Evolutionary conservation across 495 filamentous ascomycete genomes (phyloP), one percentile per base, ranked within the genome.

Genomic region (Hypoxylon fuscum): DNA sequence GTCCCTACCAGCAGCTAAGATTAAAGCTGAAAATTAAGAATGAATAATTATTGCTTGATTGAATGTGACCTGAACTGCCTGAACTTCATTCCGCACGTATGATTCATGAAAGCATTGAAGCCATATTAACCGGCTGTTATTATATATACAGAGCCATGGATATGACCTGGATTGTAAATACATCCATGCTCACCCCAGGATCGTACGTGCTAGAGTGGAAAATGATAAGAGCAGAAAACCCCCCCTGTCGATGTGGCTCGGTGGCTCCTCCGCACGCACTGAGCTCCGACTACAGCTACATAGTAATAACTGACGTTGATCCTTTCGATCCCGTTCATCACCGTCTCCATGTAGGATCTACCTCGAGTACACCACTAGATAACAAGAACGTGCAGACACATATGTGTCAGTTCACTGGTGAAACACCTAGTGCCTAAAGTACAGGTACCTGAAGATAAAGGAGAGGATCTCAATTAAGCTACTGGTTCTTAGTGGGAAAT

Each of bases 271-370:
- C 37, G 35, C 34, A 15, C 15, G 12, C 23, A 29, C 34, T 10
- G 18, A 32, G 54, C 54, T 38, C 29, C 40, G 43, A 48, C 29
- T 32, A 34, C 8, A 22, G 41, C 31, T 8, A 27, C 25, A 27
- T 27, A n/a, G n/a, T n/a, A n/a, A 7, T 45, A 11, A 37, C n/a
- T 25, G 45, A 35, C 32, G 55, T 59, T 29, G 55, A 59, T 59
- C 46, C 21, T 50, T 43, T 59, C 40, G 18, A 18, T 41, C 22
- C 46, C 44, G 18, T 27, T 8, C 25, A 3, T 27, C 8, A 8
- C 25, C 25, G 25, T 51, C 38, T 40, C 6, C 18, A 10, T 41
- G 7, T 49, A 49, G 31, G 32, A 37, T 9, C 8, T 35, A 35
- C 3, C 17, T 37, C 18, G 8, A 6, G 43, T 12, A 35, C 20